Base-by-base conservation (phyloP, 768 basidiomycete species). In the Suillus hirtellus region DNA sequence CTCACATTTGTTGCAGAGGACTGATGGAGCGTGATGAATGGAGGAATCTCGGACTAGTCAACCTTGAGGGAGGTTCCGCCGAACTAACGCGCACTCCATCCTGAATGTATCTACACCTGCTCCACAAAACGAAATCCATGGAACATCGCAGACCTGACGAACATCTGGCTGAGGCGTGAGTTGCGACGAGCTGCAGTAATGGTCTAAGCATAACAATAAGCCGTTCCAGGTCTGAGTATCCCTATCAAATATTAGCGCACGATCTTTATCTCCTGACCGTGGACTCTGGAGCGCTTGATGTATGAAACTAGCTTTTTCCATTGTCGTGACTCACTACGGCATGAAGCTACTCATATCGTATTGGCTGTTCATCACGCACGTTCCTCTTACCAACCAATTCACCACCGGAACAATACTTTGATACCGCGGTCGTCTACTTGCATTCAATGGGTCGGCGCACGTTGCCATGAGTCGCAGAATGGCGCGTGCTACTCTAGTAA, bases 1-100 rank as follows among this genome's bases (percentile, higher is more conserved):
- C 60, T 61, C 56, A 55, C 53, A 3, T 40, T 24, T 43, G 56
- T 17, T 34, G 37, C 67, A 95, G 94, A 68, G 92, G 90, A n/a
- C 79, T 95, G 56, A 95, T 96, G 94, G 88, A 91, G 67, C 82
- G 84, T 55, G 94, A 95, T 69, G 87, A 94, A 15, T 94, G 93
- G 89, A 84, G 81, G 67, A 96, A 94, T 72, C 81, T 96, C 58
- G 94, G 94, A 7, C 75, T 95, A 64, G 82, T 78, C 50, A 84
- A 87, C 66, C 78, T 92, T 61, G 61, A 58, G 3, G 58, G 65
- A 35, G n/a, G 53, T 35, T 35, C 52, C 6, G 9, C 21, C 43
- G 14, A 38, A 43, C 27, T 54, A n/a, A 58, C 59, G 15, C 31
- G 17, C 12, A 35, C 27, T 27, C 0, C 27, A 27, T 27, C 27